phyloP scores from a whole-genome alignment of 306 rosid species.

The Sphenostylis stenocarpa region DNA sequence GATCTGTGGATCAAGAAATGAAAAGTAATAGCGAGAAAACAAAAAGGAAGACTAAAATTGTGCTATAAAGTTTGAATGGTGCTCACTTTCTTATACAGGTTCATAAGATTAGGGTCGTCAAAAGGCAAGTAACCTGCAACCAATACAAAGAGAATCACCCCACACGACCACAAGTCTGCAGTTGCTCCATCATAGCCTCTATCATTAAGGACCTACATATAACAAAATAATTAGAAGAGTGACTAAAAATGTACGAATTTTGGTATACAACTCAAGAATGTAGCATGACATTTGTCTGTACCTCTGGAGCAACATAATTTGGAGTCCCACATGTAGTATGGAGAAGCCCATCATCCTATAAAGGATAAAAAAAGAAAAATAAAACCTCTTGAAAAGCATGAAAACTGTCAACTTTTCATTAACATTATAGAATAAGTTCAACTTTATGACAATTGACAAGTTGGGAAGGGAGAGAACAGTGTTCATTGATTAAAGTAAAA shows the following conservation, averaged over 20 bases:
- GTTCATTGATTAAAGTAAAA: neutral
- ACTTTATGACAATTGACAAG: neutral
- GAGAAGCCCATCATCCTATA: constrained; percentile 94
- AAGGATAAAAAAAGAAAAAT: constrained; percentile 13
- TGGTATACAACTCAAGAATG: neutral
- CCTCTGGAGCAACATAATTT: constrained; percentile 99
- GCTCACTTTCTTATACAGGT: constrained; percentile 86
- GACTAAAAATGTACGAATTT: constrained; percentile 3
- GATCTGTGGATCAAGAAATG: constrained; percentile 63
- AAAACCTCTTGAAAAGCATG: neutral
- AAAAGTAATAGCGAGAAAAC: constrained; percentile 33
- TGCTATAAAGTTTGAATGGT: constrained; percentile 20
- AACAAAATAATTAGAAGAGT: constrained; percentile 29
- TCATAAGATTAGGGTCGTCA: constrained; percentile 86
- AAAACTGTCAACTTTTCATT: neutral
- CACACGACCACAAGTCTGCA: constrained; percentile 99
- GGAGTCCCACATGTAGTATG: constrained; percentile 99
- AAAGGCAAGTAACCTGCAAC: constrained; percentile 99
- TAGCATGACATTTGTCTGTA: constrained; percentile 28
- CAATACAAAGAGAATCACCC: constrained; percentile 97
- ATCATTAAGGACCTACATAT: constrained; percentile 83
- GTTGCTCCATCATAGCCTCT: constrained; percentile 96
- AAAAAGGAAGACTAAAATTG: constrained; percentile 17
- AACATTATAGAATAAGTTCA: constrained; percentile 25
- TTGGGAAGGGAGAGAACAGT: neutral